Base-by-base conservation (phyloP, 345 rosid genomes). In the Mercurialis annua region DNA sequence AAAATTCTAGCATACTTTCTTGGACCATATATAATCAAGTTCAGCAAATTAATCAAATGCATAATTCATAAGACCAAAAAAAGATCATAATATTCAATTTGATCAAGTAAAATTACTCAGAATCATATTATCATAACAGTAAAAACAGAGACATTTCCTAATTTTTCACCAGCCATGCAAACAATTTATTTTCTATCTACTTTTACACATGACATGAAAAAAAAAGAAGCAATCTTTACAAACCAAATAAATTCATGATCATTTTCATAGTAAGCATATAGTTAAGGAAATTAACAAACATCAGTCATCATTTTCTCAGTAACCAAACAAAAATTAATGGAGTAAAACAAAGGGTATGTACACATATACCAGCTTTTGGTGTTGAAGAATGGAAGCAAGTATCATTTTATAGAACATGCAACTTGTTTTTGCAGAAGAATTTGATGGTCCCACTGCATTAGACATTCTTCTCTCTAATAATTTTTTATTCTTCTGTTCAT, bases 321-420 rank as follows among this genome's bases (percentile, higher is more conserved):
- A 34, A 24, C 68, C 47, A 65, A 65, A 34, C 59, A 64, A 29
- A 18, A n/a, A 26, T 18, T 30, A 6, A 53, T 23, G 36, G 18
- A 47, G 16, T 55, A 48, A 21, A 10, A 7, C 11, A 14, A 51
- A 16, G 11, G 52, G 21, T 27, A 44, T 43, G 62, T 27, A 50
- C 26, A 56, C 36, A 44, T 1, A 6, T 69, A 79, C 80, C 46
- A 79, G 83, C 64, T 74, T 76, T 60, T 73, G 68, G 55, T 74
- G 76, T 9, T 74, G 76, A 60, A 82, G 81, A 59, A 74, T 74
- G 69, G 85, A 79, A 29, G 72, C 55, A 58, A 72, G 71, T 29
- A 79, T 72, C 15, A 82, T 52, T 70, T 73, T 73, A 70, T 71
- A 74, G 62, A 79, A 82, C 68, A 79, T 73, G 79, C 81, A 76